Evolutionary conservation across 306 rosid species (phyloP).

Genomic region (Cucurbita argyrosperma): DNA sequence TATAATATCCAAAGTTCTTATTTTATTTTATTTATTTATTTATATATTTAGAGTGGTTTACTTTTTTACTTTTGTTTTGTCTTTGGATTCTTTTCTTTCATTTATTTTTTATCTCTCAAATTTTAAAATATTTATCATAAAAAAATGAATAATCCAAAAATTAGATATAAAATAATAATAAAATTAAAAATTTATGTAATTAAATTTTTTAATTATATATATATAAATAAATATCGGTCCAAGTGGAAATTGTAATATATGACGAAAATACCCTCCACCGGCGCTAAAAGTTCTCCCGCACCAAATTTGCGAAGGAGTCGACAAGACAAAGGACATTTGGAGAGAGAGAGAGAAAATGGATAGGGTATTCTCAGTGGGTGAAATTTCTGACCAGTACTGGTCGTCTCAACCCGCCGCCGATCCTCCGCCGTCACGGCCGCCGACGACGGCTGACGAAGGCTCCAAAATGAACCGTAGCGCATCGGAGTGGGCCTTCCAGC

Average conservation of each 20-base stretch:
- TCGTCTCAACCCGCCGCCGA: slow-evolving; percentile 13
- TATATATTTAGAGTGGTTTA: too few species aligned
- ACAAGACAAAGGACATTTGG: not conserved
- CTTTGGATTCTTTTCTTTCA: too few species aligned
- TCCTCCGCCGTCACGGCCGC: not conserved
- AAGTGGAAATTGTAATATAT: not conserved
- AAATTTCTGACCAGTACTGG: slow-evolving; percentile 60
- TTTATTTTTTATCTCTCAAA: too few species aligned
- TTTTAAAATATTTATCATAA: too few species aligned
- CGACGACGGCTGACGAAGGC: not conserved
- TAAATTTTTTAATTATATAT: too few species aligned
- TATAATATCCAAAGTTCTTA: not conserved
- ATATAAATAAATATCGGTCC: too few species aligned
- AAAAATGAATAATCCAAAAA: too few species aligned
- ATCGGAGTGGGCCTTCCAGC: slow-evolving; percentile 89
- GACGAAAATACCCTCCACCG: slow-evolving; percentile 1
- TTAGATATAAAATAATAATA: too few species aligned
- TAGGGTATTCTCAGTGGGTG: slow-evolving; percentile 63
- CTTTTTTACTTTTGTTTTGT: too few species aligned
- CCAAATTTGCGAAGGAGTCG: not conserved
- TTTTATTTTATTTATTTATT: too few species aligned
- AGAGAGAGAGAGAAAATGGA: slow-evolving; percentile 40
- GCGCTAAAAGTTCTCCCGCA: not conserved
- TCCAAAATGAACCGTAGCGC: slow-evolving; percentile 59
- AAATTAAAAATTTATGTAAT: too few species aligned